Evolutionary conservation across 192 early-diverging fungal genomes (phyloP).

Genomic region (Thamnidium elegans): DNA sequence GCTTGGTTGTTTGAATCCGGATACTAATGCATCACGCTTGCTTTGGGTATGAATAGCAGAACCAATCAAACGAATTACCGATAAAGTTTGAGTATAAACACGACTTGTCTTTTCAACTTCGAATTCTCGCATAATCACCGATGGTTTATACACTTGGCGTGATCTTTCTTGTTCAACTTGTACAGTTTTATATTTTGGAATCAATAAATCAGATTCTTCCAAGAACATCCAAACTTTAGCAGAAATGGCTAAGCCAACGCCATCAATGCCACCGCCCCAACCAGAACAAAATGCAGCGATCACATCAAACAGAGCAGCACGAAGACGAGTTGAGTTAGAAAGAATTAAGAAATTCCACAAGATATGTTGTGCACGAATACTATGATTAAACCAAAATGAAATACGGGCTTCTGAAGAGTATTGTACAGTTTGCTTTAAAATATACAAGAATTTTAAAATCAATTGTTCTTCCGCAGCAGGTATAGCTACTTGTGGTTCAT

Average conservation of each 20-base stretch:
- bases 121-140: conserved; percentile 79
- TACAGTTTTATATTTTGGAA: conserved; percentile 42
- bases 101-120: conserved; percentile 60
- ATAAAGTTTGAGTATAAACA: conserved; percentile 82
- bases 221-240: conserved; percentile 75
- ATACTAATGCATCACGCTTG: conserved; percentile 11
- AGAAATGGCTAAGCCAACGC: conserved; percentile 56
- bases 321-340: conserved; percentile 72
- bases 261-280: conserved; percentile 36
- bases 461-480: conserved; percentile 66
- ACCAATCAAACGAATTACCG: conserved; percentile 77
- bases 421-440: conserved; percentile 73
- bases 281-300: conserved; percentile 83
- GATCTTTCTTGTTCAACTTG: neutral
- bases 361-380: conserved; percentile 59
- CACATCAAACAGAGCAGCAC: conserved; percentile 75
- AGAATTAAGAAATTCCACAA: conserved; percentile 79
- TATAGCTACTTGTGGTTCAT: conserved; percentile 26
- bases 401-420: conserved; percentile 70
- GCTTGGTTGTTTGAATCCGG: conserved; percentile 39
- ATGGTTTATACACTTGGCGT: conserved; percentile 50
- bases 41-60: conserved; percentile 57
- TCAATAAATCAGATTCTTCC: conserved; percentile 61
- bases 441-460: conserved; percentile 72
- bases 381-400: conserved; percentile 63